Evolutionary conservation across 768 basidiomycete species (phyloP).

Genomic region (Auricularia heimuer): DNA sequence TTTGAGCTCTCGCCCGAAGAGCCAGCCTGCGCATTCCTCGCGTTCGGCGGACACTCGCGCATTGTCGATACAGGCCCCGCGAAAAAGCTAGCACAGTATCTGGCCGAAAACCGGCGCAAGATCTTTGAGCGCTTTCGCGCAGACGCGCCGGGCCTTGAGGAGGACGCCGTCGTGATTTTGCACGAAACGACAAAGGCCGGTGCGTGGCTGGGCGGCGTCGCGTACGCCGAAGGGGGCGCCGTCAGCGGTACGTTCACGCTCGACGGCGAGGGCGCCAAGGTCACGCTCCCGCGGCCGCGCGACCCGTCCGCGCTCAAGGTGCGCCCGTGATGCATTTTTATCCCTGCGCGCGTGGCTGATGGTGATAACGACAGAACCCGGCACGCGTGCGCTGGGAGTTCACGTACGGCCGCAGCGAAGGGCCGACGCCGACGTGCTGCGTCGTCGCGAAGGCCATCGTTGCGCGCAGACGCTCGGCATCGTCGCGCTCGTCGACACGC

Average conservation of each 20-base stretch:
- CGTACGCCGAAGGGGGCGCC: neutral
- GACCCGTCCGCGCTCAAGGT: neutral
- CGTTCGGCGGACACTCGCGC: neutral
- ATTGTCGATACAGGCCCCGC: neutral
- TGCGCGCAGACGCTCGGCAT: neutral
- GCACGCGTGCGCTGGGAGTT: neutral
- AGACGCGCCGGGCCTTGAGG: neutral
- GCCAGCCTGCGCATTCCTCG: neutral
- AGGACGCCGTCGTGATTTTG: neutral
- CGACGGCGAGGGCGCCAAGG: neutral
- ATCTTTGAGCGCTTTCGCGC: neutral
- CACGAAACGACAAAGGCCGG: neutral
- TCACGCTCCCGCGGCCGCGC: neutral
- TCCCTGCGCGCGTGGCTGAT: neutral
- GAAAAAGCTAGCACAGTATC: neutral
- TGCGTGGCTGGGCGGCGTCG: slow-evolving; percentile 1
- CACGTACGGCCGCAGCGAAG: slow-evolving; percentile 1
- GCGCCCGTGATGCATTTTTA: neutral
- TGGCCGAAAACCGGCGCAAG: neutral
- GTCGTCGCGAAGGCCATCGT: neutral
- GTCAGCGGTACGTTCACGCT: neutral
- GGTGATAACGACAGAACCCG: neutral
- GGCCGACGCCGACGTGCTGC: neutral
- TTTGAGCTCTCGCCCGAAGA: neutral
- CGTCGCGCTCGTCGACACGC: neutral